A percentile compares a stretch with the other conserved stretches of the same genome.
phyloP scores from a whole-genome alignment of 1,284 basidiomycete genomes.

The Ceratobasidium sp. region DNA sequence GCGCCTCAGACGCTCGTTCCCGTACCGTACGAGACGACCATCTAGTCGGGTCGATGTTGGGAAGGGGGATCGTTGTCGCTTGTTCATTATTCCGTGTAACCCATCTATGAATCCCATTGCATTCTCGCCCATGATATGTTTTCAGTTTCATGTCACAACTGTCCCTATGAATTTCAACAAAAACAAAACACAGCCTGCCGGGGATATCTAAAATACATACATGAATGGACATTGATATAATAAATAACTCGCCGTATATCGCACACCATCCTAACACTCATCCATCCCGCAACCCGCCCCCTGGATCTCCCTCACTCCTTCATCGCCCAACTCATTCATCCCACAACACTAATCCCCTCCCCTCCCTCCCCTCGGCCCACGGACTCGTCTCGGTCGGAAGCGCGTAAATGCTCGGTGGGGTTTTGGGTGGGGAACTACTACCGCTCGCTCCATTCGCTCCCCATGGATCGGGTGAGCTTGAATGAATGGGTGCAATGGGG shows the following conservation, averaged over 20 bases:
- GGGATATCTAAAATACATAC: slow-evolving; percentile 26
- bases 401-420: slow-evolving; percentile 27
- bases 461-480: slow-evolving; percentile 33
- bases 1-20: slow-evolving; percentile 93
- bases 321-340: no score
- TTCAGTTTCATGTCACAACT: not conserved
- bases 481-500: not conserved
- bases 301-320: no score
- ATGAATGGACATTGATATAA: not conserved
- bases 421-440: not conserved
- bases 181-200: not conserved
- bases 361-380: slow-evolving; percentile 34
- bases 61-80: not conserved
- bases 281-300: no score
- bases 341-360: no score
- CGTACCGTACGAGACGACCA: slow-evolving; percentile 89
- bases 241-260: not conserved
- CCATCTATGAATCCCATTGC: slow-evolving; percentile 44
- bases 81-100: slow-evolving; percentile 28
- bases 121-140: not conserved
- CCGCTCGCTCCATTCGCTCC: not conserved
- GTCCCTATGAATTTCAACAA: not conserved
- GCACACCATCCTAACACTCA: no score
- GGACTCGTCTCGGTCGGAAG: slow-evolving; percentile 38
- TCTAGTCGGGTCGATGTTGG: slow-evolving; percentile 59